Percentiles rank a stretch among this genome's conserved stretches.
phyloP scores from a whole-genome alignment of 176 grass and related monocot genomes.

The Aegilops longissima region DNA sequence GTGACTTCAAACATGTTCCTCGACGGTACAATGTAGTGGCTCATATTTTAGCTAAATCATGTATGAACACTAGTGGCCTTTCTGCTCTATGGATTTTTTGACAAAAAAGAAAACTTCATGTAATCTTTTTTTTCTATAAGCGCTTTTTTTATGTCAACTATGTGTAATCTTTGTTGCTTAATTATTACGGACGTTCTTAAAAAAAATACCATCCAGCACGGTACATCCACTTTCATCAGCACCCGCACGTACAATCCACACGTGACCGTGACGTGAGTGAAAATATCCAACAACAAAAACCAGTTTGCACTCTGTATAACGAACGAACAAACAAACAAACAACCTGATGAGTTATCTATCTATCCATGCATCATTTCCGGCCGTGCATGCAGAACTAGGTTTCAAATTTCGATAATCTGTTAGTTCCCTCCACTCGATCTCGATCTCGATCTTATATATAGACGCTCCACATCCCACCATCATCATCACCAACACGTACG shows the following conservation, averaged over 20 bases:
- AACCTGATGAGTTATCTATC: neutral
- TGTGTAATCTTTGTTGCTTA: too few species aligned
- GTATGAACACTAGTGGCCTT: too few species aligned
- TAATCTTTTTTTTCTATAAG: too few species aligned
- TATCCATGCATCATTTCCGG: neutral
- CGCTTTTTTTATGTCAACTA: too few species aligned
- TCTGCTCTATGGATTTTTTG: too few species aligned
- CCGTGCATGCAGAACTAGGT: neutral
- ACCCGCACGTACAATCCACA: neutral
- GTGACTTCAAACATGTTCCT: too few species aligned
- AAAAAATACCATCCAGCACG: too few species aligned
- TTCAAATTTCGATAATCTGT: neutral
- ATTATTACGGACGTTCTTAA: too few species aligned
- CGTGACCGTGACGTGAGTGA: neutral
- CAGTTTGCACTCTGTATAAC: neutral
- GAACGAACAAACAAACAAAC: neutral
- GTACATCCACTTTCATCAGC: neutral
- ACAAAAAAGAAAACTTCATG: too few species aligned
- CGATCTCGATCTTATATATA: neutral
- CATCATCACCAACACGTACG: neutral
- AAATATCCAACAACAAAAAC: neutral
- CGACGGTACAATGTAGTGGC: too few species aligned
- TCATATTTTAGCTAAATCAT: too few species aligned
- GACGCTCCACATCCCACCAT: too few species aligned
- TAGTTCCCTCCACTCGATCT: constrained; percentile 3